These are phyloP conservation scores for Rubus parviflorus DNA, from an alignment of 306 rosid species.

Conservation along the genomic window DNA sequence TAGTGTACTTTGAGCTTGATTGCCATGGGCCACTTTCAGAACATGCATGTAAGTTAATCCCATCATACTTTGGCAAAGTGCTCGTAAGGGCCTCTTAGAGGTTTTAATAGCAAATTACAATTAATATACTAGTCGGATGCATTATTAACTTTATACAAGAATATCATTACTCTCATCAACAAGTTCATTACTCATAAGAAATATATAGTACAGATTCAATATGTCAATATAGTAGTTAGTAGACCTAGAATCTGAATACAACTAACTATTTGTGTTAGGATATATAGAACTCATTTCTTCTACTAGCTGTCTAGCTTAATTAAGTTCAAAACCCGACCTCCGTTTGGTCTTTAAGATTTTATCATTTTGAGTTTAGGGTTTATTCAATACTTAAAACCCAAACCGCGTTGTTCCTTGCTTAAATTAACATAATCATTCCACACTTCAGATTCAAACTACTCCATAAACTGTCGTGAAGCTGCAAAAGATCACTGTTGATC, in stretches of 20 bases:
- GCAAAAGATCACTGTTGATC: neutral
- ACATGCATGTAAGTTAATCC: neutral
- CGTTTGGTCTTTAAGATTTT: neutral
- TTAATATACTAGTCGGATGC: neutral
- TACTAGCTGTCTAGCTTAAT: neutral
- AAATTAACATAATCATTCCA: neutral
- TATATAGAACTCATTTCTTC: neutral
- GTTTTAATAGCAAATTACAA: neutral
- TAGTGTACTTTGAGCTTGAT: neutral
- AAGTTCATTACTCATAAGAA: neutral
- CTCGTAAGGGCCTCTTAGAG: neutral
- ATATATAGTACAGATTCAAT: neutral
- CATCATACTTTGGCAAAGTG: neutral
- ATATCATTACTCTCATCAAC: neutral
- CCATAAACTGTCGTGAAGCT: neutral
- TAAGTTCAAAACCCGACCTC: neutral
- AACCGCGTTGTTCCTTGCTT: neutral
- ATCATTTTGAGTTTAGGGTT: neutral
- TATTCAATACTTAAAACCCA: neutral
- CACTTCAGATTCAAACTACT: conserved; percentile 3
- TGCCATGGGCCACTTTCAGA: conserved; percentile 9
- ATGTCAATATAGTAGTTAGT: neutral
- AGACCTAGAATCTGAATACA: neutral
- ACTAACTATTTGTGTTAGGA: neutral
- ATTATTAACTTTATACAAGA: neutral